Evolutionary conservation across 768 basidiomycete genomes (phyloP).

Genomic region (Lactifluus rugatus): DNA sequence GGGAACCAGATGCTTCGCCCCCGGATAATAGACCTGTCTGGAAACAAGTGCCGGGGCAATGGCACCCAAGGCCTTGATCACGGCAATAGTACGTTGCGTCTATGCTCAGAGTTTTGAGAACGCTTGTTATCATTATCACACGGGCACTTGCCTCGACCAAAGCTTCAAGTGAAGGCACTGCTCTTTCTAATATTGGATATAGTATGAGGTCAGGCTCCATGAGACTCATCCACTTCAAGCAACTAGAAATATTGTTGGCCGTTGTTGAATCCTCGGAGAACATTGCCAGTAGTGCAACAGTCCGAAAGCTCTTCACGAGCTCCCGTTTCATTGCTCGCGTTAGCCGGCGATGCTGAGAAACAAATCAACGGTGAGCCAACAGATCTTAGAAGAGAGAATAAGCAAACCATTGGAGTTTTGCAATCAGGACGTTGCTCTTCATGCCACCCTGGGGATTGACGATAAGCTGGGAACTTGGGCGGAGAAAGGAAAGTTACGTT

Average conservation of each 20-base stretch:
- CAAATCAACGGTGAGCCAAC: slow-evolving; percentile 1
- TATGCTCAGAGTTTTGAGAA: slow-evolving; percentile 24
- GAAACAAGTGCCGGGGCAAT: slow-evolving; percentile 76
- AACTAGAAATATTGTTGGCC: slow-evolving; percentile 65
- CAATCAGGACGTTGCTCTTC: slow-evolving; percentile 70
- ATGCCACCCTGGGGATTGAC: slow-evolving; percentile 47
- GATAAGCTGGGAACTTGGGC: neutral
- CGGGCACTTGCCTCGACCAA: slow-evolving; percentile 57
- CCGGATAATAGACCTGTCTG: slow-evolving; percentile 66
- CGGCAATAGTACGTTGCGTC: slow-evolving; percentile 78
- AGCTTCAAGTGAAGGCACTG: slow-evolving; percentile 79
- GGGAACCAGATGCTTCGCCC: slow-evolving; percentile 71
- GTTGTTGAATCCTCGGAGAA: slow-evolving; percentile 76
- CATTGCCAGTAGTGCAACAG: slow-evolving; percentile 79
- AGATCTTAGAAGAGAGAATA: neutral
- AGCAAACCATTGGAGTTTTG: slow-evolving; percentile 58
- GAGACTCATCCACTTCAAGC: slow-evolving; percentile 70
- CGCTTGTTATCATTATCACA: neutral
- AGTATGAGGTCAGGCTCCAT: slow-evolving; percentile 85
- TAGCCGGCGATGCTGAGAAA: slow-evolving; percentile 54
- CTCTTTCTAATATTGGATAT: slow-evolving; percentile 71
- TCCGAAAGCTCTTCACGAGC: slow-evolving; percentile 72
- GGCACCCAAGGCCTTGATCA: slow-evolving; percentile 77
- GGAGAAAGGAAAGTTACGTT: slow-evolving; percentile 35
- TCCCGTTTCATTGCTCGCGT: slow-evolving; percentile 74